These are phyloP conservation scores for Phytopythium litorale DNA, from an alignment of 352 stramenopile species.

Conservation along the genomic window DNA sequence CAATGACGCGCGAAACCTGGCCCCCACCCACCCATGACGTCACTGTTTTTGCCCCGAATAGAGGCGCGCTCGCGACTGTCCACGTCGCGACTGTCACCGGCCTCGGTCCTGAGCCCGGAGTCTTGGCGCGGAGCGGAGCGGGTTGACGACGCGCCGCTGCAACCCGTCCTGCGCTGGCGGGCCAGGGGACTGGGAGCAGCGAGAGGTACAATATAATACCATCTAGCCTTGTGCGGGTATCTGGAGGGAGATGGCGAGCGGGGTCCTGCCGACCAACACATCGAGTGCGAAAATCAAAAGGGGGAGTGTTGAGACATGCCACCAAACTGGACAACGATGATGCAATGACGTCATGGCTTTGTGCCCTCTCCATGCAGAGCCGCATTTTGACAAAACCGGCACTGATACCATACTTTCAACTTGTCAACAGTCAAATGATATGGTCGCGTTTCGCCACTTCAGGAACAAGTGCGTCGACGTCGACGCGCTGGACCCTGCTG, in stretches of 20 bases:
- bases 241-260: no score
- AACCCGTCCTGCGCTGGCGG: neutral
- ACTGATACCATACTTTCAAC: neutral
- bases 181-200: no score
- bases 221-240: no score
- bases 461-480: neutral
- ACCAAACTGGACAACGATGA: neutral
- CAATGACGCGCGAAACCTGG: conserved; percentile 22
- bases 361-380: neutral
- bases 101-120: no score
- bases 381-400: neutral
- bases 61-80: conserved; percentile 1
- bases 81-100: conserved; percentile 20
- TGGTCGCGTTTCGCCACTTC: neutral
- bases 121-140: no score
- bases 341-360: conserved; percentile 8
- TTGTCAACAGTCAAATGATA: neutral
- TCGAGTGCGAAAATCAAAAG: neutral
- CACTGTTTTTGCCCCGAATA: conserved; percentile 7
- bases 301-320: conserved; percentile 1
- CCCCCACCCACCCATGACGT: conserved; percentile 9
- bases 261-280: neutral
- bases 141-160: neutral
- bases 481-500: neutral
- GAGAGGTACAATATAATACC: no score